Evolutionary conservation across 805 yeast genomes (phyloP).

Genomic region (Candida succiphila): DNA sequence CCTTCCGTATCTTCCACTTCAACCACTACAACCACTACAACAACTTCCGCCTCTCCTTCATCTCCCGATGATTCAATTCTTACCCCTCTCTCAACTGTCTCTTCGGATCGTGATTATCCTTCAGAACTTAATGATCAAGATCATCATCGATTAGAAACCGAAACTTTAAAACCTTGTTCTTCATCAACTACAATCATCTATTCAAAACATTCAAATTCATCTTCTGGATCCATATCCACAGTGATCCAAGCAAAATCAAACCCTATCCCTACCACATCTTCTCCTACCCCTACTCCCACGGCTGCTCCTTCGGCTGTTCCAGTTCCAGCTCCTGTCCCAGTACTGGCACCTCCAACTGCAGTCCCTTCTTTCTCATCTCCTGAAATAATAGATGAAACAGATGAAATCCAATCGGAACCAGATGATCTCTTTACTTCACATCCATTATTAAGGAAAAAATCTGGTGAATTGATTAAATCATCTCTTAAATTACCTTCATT

Average conservation of each 20-base stretch:
- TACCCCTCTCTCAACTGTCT: slow-evolving; percentile 18
- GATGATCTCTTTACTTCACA: neutral
- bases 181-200: neutral
- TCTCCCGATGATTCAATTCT: slow-evolving; percentile 16
- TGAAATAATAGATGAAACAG: too few species aligned
- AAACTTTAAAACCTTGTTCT: neutral
- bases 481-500: slow-evolving; percentile 37
- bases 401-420: too few species aligned
- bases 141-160: neutral
- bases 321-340: too few species aligned
- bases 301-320: too few species aligned
- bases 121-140: neutral
- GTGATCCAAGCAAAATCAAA: too few species aligned
- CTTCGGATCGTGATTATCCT: slow-evolving; percentile 7
- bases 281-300: too few species aligned
- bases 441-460: slow-evolving; percentile 36
- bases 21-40: neutral
- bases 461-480: slow-evolving; percentile 40
- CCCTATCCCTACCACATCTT: too few species aligned
- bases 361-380: too few species aligned
- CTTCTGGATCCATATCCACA: neutral
- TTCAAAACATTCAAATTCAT: neutral
- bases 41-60: slow-evolving; percentile 3
- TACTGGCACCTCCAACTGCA: too few species aligned
- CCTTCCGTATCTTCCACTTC: neutral